Evolutionary conservation across 768 basidiomycete species (phyloP), one percentile per base, ranked within the genome.

Genomic region (Leucocoprinus leucothites): DNA sequence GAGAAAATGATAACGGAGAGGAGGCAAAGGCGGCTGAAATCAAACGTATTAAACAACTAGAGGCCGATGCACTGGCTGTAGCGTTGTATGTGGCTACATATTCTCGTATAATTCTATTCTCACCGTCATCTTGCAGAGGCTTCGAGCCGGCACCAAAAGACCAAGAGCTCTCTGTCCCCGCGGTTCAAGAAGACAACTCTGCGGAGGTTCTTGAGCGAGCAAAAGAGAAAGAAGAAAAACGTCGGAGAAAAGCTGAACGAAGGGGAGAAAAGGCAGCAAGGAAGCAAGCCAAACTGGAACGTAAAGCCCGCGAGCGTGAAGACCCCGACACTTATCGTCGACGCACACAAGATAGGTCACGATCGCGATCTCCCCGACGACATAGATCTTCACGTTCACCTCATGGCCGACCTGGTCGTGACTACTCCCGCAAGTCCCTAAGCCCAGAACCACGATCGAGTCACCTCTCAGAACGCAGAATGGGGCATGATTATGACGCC

Each of bases 41-140:
- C 28, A 73, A 82, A 53, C 82, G 79, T 63, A 67, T 97, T 59
- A 96, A 97, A 68, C 89, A 94, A 64, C 79, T 86, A 14, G 95
- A 98, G 66, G 91, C 89, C 21, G 93, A 97, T 55, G 94, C 94
- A 0, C 72, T 98, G 48, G 75, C 89, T 14, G 80, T 85, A 24
- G 93, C 91, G 41, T 71, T 98, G 87, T 88, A 59, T 7, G 52
- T 48, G n/a, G 43, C 31, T 25, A 16, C 34, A 31, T 31, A 5
- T 31, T 31, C 18, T 21, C 22, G 21, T 8, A 19, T 2, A 41
- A 8, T 3, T 22, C 31, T 1, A 4, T 22, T 9, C 16, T 9
- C 9, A 11, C 18, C 1, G 22, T 34, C 42, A 21, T 19, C 2
- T 9, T 41, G 9, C 63, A 92, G 90, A 51, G 91, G 91, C 3